These are phyloP conservation scores for Trichoderma sp. DNA, from an alignment of 2,329 filamentous ascomycete genomes.

Conservation along the genomic window DNA sequence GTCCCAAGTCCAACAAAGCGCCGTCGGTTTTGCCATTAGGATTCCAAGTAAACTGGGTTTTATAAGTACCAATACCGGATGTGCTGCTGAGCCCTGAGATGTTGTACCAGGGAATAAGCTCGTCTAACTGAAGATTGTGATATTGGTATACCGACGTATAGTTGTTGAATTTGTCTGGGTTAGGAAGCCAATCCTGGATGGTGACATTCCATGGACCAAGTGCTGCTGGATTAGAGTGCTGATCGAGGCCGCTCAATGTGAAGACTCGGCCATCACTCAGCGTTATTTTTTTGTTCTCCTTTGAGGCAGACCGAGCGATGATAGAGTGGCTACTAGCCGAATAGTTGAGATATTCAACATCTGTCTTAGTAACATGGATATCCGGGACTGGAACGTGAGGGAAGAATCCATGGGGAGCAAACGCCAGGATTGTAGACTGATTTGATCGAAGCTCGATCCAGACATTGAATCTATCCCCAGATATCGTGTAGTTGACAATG, in stretches of 20 bases:
- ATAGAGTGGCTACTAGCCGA: background rate
- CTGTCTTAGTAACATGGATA: background rate
- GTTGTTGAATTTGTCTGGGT: background rate
- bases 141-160: background rate
- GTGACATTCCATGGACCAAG: slow-evolving; percentile 3
- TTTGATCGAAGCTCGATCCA: slow-evolving; percentile 3
- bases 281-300: background rate
- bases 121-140: background rate
- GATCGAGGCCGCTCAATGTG: background rate
- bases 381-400: background rate
- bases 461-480: slow-evolving; percentile 6
- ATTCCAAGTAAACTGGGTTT: background rate
- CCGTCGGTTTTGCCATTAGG: background rate
- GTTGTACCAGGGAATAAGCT: slow-evolving; percentile 1
- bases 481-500: background rate
- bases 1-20: background rate
- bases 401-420: slow-evolving; percentile 1
- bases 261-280: background rate
- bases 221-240: background rate
- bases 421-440: background rate
- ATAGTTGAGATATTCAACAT: background rate
- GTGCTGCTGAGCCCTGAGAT: background rate
- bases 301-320: background rate
- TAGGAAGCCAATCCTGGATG: slow-evolving; percentile 7
- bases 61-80: slow-evolving; percentile 3